phyloP scores from a whole-genome alignment of 192 early-diverging fungal genomes.

The Allomyces macrogynus region DNA sequence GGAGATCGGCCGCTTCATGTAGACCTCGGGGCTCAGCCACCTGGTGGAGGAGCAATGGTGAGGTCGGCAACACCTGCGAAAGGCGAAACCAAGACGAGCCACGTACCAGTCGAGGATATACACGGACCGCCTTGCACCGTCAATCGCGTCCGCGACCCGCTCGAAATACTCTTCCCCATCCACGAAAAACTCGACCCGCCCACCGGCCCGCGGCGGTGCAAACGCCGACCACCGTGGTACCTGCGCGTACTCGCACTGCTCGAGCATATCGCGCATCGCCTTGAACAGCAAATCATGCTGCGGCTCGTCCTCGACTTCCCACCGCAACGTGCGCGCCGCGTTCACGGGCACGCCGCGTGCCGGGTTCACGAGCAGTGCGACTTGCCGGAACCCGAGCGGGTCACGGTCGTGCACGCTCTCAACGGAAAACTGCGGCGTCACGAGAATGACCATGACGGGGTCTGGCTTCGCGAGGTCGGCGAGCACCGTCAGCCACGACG shows the following conservation, averaged over 20 bases:
- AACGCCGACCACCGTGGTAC: constrained; percentile 48
- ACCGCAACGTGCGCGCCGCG: constrained; percentile 37
- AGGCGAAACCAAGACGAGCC: constrained; percentile 28
- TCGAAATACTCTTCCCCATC: constrained; percentile 30
- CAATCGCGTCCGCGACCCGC: constrained; percentile 1
- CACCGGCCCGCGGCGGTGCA: constrained; percentile 44
- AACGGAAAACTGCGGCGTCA: too few relatives aligned
- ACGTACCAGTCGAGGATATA: too few relatives aligned
- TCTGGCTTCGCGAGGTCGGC: too few relatives aligned
- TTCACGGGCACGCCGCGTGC: constrained; percentile 41
- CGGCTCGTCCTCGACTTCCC: constrained; percentile 41
- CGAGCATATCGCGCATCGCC: constrained; percentile 31
- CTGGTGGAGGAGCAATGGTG: constrained; percentile 62
- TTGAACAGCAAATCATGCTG: constrained; percentile 49
- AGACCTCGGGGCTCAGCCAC: constrained; percentile 73
- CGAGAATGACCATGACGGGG: too few relatives aligned
- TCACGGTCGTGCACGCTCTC: too few relatives aligned
- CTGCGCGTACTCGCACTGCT: constrained; percentile 37
- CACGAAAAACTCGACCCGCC: constrained; percentile 44
- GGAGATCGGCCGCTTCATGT: constrained; percentile 18
- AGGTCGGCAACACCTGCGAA: too few relatives aligned
- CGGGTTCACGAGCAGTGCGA: constrained; percentile 20
- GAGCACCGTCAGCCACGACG: too few relatives aligned
- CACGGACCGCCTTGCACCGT: constrained; percentile 9
- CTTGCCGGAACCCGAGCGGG: constrained; percentile 5